Evolutionary conservation across 306 rosid genomes (phyloP).

Genomic region (Betula pendula): DNA sequence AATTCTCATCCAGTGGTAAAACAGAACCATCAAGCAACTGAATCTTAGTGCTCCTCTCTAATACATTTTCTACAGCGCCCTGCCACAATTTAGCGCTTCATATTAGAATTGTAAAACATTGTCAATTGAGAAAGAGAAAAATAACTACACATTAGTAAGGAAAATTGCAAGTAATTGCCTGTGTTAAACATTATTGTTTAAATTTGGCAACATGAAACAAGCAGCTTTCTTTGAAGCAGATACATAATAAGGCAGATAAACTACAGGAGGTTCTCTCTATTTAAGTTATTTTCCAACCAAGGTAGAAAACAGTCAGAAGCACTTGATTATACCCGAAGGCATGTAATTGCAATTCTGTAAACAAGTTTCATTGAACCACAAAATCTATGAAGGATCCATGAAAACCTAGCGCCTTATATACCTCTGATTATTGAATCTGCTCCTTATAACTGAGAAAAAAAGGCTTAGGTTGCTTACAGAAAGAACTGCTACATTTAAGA

Average conservation of each 20-base stretch:
- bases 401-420: too few relatives aligned
- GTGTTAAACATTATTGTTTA: neutral
- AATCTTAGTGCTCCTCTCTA: constrained; percentile 76
- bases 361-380: neutral
- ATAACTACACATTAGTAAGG: neutral
- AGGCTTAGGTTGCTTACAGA: neutral
- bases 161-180: neutral
- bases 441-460: neutral
- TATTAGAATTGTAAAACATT: neutral
- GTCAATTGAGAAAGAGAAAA: neutral
- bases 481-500: neutral
- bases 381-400: neutral
- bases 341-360: neutral
- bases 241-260: neutral
- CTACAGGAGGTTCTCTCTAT: neutral
- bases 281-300: neutral
- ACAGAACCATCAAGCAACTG: constrained; percentile 76
- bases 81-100: constrained; percentile 34
- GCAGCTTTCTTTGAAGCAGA: neutral
- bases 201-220: neutral
- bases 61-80: constrained; percentile 88
- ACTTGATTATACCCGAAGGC: neutral
- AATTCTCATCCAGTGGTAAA: constrained; percentile 54
- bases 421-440: neutral
- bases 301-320: neutral